These are phyloP conservation scores for Punica granatum DNA, from an alignment of 345 rosid species.

Conservation along the genomic window DNA sequence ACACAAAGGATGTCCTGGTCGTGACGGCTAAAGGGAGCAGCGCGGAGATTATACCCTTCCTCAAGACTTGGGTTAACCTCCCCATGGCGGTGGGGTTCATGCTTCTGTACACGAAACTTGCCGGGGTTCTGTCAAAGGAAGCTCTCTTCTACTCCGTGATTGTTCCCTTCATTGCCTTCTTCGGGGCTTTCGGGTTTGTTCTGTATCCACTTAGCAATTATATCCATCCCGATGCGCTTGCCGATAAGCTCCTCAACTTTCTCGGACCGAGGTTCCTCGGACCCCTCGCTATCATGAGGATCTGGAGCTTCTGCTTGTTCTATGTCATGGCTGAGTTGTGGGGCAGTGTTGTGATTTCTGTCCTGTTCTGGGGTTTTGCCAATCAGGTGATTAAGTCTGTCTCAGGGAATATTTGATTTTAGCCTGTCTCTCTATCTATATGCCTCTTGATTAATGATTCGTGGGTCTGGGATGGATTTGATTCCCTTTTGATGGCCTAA, in stretches of 20 bases:
- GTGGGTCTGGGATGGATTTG: not conserved
- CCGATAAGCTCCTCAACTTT: constrained; percentile 61
- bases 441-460: not conserved
- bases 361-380: constrained; percentile 96
- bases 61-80: constrained; percentile 97
- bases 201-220: constrained; percentile 85
- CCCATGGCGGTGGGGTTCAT: constrained; percentile 98
- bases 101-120: constrained; percentile 70
- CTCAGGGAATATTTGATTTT: not conserved
- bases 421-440: not conserved
- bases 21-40: constrained; percentile 96
- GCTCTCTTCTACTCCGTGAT: constrained; percentile 84
- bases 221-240: constrained; percentile 77
- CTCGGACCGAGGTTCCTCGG: constrained; percentile 96
- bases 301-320: constrained; percentile 94
- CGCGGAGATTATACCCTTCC: constrained; percentile 93
- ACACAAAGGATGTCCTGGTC: constrained; percentile 92
- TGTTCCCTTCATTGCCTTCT: constrained; percentile 82
- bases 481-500: not conserved
- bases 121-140: constrained; percentile 74
- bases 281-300: constrained; percentile 91
- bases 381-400: constrained; percentile 57
- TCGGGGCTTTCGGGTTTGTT: constrained; percentile 89
- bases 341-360: constrained; percentile 97
- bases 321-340: constrained; percentile 99